Evolutionary conservation across 345 rosid species (phyloP).

Genomic region (Rhodamnia rubescens): DNA sequence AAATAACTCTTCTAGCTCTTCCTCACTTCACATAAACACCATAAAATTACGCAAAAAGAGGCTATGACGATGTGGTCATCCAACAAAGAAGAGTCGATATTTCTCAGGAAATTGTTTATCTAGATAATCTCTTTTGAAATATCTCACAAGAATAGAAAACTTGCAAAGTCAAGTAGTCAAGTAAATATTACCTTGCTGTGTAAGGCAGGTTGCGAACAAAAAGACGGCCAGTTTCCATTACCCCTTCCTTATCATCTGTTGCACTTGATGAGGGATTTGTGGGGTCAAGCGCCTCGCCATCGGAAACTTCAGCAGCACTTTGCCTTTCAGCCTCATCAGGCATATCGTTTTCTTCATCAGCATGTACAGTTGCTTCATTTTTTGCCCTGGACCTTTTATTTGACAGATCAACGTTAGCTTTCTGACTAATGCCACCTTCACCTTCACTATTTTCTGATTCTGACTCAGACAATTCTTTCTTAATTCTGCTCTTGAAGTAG

Average conservation of each 20-base stretch:
- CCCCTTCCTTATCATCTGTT: conserved; percentile 26
- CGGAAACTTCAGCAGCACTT: conserved; percentile 17
- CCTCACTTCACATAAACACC: conserved; percentile 42
- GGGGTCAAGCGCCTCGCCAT: conserved; percentile 24
- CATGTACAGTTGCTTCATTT: conserved; percentile 5
- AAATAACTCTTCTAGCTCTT: conserved; percentile 76
- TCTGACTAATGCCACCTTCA: conserved; percentile 11
- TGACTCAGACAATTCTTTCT: conserved; percentile 63
- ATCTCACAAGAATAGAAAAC: neutral
- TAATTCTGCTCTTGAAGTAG: conserved; percentile 81
- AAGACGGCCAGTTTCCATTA: conserved; percentile 50
- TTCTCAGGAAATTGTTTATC: neutral
- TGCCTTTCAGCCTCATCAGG: conserved; percentile 18
- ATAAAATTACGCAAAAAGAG: neutral
- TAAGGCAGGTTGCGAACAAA: conserved; percentile 84
- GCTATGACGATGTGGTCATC: neutral
- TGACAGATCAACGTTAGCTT: conserved; percentile 4
- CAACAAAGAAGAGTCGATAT: neutral
- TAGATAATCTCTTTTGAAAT: neutral
- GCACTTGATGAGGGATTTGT: conserved; percentile 14
- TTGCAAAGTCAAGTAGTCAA: neutral
- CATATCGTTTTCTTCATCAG: conserved; percentile 7
- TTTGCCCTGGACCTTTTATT: conserved; percentile 5
- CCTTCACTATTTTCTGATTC: conserved; percentile 52
- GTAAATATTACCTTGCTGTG: conserved; percentile 42